Base-by-base conservation (phyloP, 2,329 filamentous ascomycete species). In the Ophiosphaerella korrae region DNA sequence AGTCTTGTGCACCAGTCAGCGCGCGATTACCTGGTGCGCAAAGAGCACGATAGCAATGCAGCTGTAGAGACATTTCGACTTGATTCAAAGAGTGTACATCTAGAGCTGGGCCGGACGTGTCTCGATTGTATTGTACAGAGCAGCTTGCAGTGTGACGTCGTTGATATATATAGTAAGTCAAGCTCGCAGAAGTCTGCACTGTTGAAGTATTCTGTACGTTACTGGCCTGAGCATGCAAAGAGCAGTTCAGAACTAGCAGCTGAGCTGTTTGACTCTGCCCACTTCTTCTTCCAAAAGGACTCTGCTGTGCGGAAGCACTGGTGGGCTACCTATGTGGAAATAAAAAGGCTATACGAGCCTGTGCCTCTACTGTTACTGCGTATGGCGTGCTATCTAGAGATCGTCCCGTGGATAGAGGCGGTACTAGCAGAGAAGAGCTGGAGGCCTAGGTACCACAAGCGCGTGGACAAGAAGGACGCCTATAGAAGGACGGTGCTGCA, bases 1-100 rank as follows among this genome's bases (percentile, higher is more conserved):
- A 45, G 48, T 31, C 50, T 72, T 23, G 46, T 71, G 13, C 68
- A 72, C 55, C 55, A 70, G 49, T 70, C 64, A 36, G 66, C 54
- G 8, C 65, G 64, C 39, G 66, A 72, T 24, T 71, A 68, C 45
- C 50, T 70, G 7, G 31, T 62, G 18, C 50, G 63, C 23, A 41
- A 42, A 39, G 39, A 51, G 16, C 7, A 3, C 9, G 42, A 52
- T 23, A 39, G 12, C 3, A 16, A 52, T 48, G 8, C 21, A 33
- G 46, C 45, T 5, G 45, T 53, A 8, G 51, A 57, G 29, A 9
- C 32, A n/a, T 58, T 55, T 44, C 31, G 40, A n/a, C 23, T 57
- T 11, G 12, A 42, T 3, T 7, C 18, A 18, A 32, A 52, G 3
- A n/a, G 36, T 11, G 14, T 42, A 12, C 55, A 61, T 34, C 18